Conservation (phyloP, 139 green algal genomes). For the Chlamydomonas schloesseri region DNA sequence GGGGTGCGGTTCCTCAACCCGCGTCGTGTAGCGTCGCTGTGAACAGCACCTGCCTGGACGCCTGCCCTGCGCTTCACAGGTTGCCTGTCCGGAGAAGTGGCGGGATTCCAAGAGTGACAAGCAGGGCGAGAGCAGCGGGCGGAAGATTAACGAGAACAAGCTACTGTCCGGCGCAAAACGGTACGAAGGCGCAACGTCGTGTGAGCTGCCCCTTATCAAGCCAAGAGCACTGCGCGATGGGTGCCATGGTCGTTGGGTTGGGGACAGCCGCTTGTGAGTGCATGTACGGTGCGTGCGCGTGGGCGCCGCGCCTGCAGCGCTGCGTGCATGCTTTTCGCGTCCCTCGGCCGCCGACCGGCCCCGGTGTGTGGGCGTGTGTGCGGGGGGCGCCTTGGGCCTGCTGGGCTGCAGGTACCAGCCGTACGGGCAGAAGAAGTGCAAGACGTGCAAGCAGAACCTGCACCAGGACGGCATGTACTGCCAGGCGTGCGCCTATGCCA, state of each 20-base stretch:
- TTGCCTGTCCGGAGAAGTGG: slow-evolving; percentile 78
- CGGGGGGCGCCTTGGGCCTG: background rate
- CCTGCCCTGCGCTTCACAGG: slow-evolving; percentile 13
- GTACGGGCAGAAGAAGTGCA: slow-evolving; percentile 55
- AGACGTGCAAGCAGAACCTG: slow-evolving; percentile 44
- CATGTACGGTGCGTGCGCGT: too few relatives aligned
- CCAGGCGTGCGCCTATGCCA: slow-evolving; percentile 79
- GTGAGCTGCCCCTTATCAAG: too few relatives aligned
- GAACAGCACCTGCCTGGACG: background rate
- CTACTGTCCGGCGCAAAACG: slow-evolving; percentile 69
- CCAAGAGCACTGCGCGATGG: too few relatives aligned
- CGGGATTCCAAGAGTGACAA: slow-evolving; percentile 69
- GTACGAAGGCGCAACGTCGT: background rate
- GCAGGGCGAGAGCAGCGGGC: slow-evolving; percentile 59
- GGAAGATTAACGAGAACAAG: slow-evolving; percentile 89
- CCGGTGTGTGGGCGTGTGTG: too few relatives aligned
- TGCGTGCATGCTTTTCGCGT: too few relatives aligned
- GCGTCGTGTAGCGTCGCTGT: too few relatives aligned
- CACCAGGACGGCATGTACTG: slow-evolving; percentile 68
- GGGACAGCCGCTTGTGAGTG: too few relatives aligned
- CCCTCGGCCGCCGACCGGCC: too few relatives aligned
- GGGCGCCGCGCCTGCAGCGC: too few relatives aligned
- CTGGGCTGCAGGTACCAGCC: slow-evolving; percentile 62
- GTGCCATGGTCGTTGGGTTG: background rate
- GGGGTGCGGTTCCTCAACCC: too few relatives aligned